phyloP scores from a whole-genome alignment of 2,329 filamentous ascomycete species.

The Chrysosporium queenslandicum region DNA sequence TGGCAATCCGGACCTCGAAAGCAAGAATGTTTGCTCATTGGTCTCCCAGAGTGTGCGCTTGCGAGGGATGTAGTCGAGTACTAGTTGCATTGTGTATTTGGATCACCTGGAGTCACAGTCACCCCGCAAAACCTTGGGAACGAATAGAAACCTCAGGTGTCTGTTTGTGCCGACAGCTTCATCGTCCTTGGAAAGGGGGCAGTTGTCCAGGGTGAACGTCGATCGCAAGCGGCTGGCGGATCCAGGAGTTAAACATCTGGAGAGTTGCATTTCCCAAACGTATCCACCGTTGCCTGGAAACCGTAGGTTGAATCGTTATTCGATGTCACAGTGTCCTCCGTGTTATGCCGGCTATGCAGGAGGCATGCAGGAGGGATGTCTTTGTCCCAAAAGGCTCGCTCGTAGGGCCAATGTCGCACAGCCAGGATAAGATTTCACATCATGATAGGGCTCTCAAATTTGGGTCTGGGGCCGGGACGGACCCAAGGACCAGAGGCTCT shows the following conservation, averaged over 20 bases:
- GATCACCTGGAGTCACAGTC: too few species aligned
- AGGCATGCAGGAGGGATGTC: too few species aligned
- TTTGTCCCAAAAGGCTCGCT: background rate
- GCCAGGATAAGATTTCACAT: background rate
- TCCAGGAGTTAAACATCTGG: background rate
- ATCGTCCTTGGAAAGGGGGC: background rate
- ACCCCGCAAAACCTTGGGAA: background rate
- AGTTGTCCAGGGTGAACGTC: background rate
- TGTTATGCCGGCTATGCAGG: background rate
- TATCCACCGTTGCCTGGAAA: background rate
- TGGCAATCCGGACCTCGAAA: too few species aligned
- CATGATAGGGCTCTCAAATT: background rate
- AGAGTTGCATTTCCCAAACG: background rate
- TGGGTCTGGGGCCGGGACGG: conserved; percentile 2
- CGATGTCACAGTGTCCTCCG: background rate
- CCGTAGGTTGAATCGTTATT: background rate
- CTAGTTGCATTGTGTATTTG: background rate
- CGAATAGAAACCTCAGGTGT: background rate
- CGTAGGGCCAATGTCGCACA: background rate
- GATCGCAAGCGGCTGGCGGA: background rate
- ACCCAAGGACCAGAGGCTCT: conserved; percentile 5
- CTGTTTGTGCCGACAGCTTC: background rate
- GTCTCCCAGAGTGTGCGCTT: background rate
- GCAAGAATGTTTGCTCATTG: conserved; percentile 7
- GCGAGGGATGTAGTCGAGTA: background rate